phyloP scores from a whole-genome alignment of 2,329 filamentous ascomycete genomes.

The Myotisia sp. region DNA sequence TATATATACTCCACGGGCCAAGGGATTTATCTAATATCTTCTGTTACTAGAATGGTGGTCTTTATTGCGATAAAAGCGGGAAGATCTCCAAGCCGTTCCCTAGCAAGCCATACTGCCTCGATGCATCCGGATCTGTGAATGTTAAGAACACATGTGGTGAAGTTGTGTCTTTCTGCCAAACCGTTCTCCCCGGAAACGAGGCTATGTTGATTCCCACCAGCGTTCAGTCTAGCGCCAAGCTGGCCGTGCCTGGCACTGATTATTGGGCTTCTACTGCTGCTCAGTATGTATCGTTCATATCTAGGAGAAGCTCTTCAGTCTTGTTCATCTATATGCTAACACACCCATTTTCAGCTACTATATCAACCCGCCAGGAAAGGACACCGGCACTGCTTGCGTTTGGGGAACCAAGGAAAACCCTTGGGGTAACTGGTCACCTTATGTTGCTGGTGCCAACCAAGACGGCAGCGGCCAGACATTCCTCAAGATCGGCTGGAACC shows the following conservation, averaged over 20 bases:
- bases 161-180: constrained; percentile 61
- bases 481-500: constrained; percentile 65
- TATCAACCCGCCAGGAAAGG: constrained; percentile 58
- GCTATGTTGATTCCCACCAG: constrained; percentile 71
- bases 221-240: constrained; percentile 40
- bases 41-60: constrained; percentile 50
- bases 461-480: constrained; percentile 51
- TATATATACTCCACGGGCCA: too few relatives aligned
- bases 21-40: constrained; percentile 3
- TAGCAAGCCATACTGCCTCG: constrained; percentile 52
- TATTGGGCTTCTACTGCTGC: constrained; percentile 63
- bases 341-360: constrained; percentile 45
- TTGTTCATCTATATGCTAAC: constrained; percentile 5
- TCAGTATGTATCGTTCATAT: constrained; percentile 44
- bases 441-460: constrained; percentile 62
- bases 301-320: not conserved
- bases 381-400: constrained; percentile 47
- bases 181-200: constrained; percentile 63
- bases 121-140: constrained; percentile 50
- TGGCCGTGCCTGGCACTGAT: constrained; percentile 54
- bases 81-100: constrained; percentile 56
- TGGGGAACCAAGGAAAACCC: constrained; percentile 53
- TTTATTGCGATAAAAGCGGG: constrained; percentile 56
- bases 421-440: constrained; percentile 63
- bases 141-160: constrained; percentile 52